Evolutionary conservation across 441 rosid genomes (phyloP).

Genomic region (Populus hybrid): DNA sequence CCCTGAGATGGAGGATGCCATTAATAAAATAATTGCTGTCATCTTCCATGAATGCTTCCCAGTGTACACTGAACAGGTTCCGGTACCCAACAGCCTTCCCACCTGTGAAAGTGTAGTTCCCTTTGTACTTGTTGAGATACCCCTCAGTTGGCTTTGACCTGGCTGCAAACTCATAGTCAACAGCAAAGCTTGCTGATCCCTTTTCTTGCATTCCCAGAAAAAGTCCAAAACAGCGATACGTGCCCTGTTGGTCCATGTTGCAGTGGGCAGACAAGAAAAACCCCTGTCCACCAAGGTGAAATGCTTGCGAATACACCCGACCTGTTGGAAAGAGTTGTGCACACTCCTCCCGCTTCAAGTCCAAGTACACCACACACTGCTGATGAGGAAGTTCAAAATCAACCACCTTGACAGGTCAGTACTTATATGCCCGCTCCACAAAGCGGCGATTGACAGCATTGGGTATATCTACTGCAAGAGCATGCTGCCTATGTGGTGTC

Average conservation of each 20-base stretch:
- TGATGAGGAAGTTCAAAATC: conserved; percentile 75
- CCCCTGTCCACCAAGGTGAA: conserved; percentile 76
- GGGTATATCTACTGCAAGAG: conserved; percentile 45
- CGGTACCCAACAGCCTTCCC: conserved; percentile 68
- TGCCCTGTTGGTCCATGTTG: conserved; percentile 68
- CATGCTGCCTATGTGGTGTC: conserved; percentile 50
- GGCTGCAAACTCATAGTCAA: conserved; percentile 75
- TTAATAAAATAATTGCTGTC: conserved; percentile 75
- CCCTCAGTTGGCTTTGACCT: conserved; percentile 68
- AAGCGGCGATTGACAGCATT: conserved; percentile 37
- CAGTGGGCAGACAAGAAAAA: conserved; percentile 73
- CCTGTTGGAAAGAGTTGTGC: conserved; percentile 53
- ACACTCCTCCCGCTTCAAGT: conserved; percentile 73
- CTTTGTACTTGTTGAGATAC: conserved; percentile 53
- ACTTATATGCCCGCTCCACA: conserved; percentile 70
- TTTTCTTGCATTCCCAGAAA: conserved; percentile 70
- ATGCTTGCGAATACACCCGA: conserved; percentile 61
- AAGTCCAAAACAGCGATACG: conserved; percentile 70
- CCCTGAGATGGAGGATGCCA: conserved; percentile 77
- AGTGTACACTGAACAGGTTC: conserved; percentile 58
- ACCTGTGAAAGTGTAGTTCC: conserved; percentile 56
- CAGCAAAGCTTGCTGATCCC: conserved; percentile 55
- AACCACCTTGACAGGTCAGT: conserved; percentile 72
- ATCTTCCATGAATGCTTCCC: conserved; percentile 61
- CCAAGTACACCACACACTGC: conserved; percentile 80